Conservation (phyloP, 2,329 filamentous ascomycete species). For the Ustulina deusta region DNA sequence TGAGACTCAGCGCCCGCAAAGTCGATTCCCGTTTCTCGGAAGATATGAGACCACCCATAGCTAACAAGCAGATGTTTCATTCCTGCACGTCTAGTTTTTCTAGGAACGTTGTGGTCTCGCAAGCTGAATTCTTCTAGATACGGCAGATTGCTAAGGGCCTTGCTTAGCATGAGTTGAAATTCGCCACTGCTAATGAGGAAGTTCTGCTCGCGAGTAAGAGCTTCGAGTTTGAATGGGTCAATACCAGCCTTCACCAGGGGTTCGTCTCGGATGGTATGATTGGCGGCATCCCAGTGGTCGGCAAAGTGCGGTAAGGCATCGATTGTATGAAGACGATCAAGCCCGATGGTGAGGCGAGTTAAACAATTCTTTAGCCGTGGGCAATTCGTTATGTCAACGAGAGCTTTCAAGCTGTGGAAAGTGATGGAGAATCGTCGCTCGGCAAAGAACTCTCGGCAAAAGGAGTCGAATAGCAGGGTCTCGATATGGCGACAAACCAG, state of each 20-base stretch:
- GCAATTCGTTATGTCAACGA: conserved; percentile 43
- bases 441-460: conserved; percentile 44
- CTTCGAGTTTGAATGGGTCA: conserved; percentile 39
- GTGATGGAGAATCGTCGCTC: conserved; percentile 46
- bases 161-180: conserved; percentile 41
- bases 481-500: conserved; percentile 42
- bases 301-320: conserved; percentile 37
- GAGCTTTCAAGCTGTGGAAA: conserved; percentile 40
- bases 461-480: conserved; percentile 40
- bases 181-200: conserved; percentile 44
- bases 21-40: conserved; percentile 41
- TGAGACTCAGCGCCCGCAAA: conserved; percentile 32
- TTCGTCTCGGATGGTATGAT: conserved; percentile 13
- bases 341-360: conserved; percentile 44
- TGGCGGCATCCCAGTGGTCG: conserved; percentile 30
- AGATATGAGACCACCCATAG: conserved; percentile 39
- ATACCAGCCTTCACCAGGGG: conserved; percentile 34
- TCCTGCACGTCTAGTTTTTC: conserved; percentile 25
- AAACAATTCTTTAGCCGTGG: conserved; percentile 37
- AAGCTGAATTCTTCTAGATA: conserved; percentile 40
- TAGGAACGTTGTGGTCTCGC: conserved; percentile 35
- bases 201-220: conserved; percentile 42
- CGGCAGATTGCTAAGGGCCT: conserved; percentile 41
- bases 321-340: conserved; percentile 42
- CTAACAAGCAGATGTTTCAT: conserved; percentile 36